Base-by-base conservation (phyloP, 768 basidiomycete genomes). In the Lactarius pseudohatsudake region DNA sequence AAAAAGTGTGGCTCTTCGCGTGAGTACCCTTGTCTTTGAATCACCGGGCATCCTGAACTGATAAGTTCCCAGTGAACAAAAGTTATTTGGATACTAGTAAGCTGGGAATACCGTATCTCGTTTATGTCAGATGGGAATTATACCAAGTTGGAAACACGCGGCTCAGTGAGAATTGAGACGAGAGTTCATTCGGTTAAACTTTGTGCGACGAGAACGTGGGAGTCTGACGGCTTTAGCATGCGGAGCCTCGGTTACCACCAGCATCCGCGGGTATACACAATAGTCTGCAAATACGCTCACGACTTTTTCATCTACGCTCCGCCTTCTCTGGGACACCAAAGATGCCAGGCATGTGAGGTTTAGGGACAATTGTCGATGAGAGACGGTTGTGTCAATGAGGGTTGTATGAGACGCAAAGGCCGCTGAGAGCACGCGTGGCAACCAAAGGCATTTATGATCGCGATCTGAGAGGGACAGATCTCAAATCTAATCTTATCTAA, bases 1-100 rank as follows among this genome's bases (percentile, higher is more conserved):
- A 70, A 54, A 64, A 67, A 0, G 0, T 69, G 38, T 69, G 69
- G 69, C 9, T 26, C 26, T 69, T 67, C 40, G 66, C 38, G 69
- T 67, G n/a, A 53, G 62, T 61, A 10, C 50, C 36, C 28, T 22
- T 1, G 18, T 54, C 22, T 54, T 4, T 7, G 15, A 9, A 16
- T 26, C 5, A 9, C n/a, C 16, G 22, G 26, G n/a, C 5, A 13
- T 11, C 2, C 15, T 50, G 22, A 11, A 34, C 36, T 26, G 22
- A 58, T 5, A 26, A 36, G 20, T 15, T 36, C 13, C 38, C 6
- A 58, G 57, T 7, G n/a, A 55, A 20, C 16, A 38, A 10, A n/a
- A 26, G 22, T 26, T 63, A 16, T 50, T 53, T 13, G 18, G 62
- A 10, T 30, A 28, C 1, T 36, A 36, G 10, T 36, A 36, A 41